Conservation (phyloP, 2,329 filamentous ascomycete genomes). For the Fusarium sp. region DNA sequence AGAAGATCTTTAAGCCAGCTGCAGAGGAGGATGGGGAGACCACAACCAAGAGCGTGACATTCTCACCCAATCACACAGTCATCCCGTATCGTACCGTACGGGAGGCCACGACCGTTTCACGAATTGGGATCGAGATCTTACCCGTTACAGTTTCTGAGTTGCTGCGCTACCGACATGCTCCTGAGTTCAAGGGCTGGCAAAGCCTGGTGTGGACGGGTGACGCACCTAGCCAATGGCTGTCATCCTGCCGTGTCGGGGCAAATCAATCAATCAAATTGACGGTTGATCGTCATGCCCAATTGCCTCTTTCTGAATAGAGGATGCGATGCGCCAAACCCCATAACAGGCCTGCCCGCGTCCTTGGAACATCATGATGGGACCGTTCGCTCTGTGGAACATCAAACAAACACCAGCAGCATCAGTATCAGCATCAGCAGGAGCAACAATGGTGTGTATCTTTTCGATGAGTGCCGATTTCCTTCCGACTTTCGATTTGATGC, state of each 20-base stretch:
- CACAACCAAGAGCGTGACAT: slow-evolving; percentile 15
- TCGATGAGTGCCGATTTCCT: neutral
- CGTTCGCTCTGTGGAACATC: slow-evolving; percentile 19
- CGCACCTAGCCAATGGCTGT: slow-evolving; percentile 9
- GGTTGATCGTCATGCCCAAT: slow-evolving; percentile 25
- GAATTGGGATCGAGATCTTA: slow-evolving; percentile 43
- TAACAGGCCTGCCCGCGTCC: slow-evolving; percentile 22
- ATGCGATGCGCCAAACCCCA: slow-evolving; percentile 26
- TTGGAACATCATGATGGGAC: slow-evolving; percentile 29
- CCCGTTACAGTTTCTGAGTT: slow-evolving; percentile 24
- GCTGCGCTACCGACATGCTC: slow-evolving; percentile 21
- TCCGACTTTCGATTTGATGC: neutral
- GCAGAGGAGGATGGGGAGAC: slow-evolving; percentile 20
- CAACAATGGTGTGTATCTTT: neutral
- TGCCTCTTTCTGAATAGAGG: slow-evolving; percentile 28
- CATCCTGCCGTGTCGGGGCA: slow-evolving; percentile 19
- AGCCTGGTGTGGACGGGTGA: slow-evolving; percentile 17
- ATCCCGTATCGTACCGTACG: slow-evolving; percentile 1
- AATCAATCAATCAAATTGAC: slow-evolving; percentile 33
- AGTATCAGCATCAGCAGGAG: neutral
- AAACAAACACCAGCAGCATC: slow-evolving; percentile 3
- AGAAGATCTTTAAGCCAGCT: slow-evolving; percentile 8
- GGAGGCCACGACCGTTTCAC: slow-evolving; percentile 29
- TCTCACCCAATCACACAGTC: slow-evolving; percentile 22
- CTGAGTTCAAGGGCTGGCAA: slow-evolving; percentile 10